A percentile compares a stretch with the other conserved stretches of the same genome.
Evolutionary conservation across 257 asterid species (phyloP).

Genomic region (Fraxinus americana): DNA sequence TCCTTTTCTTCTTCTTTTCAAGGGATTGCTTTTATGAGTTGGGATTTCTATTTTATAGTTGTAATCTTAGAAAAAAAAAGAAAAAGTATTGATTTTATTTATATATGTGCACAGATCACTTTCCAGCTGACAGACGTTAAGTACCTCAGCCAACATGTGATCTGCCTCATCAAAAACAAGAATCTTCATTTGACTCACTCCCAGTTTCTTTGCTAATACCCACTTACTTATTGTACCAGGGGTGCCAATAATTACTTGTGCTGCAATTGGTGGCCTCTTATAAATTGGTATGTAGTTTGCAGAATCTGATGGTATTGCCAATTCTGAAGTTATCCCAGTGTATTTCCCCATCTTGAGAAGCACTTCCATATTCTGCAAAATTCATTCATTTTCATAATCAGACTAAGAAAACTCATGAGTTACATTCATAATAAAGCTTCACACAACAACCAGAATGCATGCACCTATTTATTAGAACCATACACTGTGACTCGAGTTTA

Average conservation of each 20-base stretch:
- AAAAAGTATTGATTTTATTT: background rate
- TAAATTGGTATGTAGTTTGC: conserved; percentile 52
- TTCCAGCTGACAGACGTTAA: conserved; percentile 57
- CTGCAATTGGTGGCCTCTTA: conserved; percentile 62
- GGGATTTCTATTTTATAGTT: background rate
- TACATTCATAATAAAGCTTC: background rate
- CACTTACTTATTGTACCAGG: conserved; percentile 88
- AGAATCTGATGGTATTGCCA: conserved; percentile 68
- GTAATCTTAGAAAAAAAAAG: background rate
- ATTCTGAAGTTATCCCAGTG: conserved; percentile 74
- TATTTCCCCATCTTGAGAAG: conserved; percentile 89
- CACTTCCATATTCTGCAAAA: conserved; percentile 86
- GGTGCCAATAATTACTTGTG: conserved; percentile 91
- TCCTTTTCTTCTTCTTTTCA: background rate
- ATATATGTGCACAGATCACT: conserved; percentile 67
- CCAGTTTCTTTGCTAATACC: conserved; percentile 65
- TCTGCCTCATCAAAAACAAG: conserved; percentile 98
- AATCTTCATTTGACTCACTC: conserved; percentile 76
- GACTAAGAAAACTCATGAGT: background rate
- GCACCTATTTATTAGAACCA: background rate
- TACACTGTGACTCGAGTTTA: background rate
- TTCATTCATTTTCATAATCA: conserved; percentile 22
- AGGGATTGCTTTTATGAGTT: background rate
- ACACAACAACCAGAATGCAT: background rate
- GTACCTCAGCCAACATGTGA: conserved; percentile 92